Base-by-base conservation (phyloP, 2,329 filamentous ascomycete genomes). In the Colletotrichum filicis region DNA sequence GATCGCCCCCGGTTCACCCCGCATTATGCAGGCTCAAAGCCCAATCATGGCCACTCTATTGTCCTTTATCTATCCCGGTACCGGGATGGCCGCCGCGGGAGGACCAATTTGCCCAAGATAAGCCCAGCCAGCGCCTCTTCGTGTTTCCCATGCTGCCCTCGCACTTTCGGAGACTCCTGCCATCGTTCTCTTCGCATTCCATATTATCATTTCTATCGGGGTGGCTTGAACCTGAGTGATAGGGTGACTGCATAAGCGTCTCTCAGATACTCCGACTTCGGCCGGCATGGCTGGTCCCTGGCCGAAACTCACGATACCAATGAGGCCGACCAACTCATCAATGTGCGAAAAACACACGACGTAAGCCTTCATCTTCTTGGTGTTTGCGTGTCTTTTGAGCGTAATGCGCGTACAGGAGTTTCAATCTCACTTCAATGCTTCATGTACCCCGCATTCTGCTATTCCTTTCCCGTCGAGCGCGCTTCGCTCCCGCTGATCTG, bases 61-160 rank as follows among this genome's bases (percentile, higher is more conserved):
- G 53, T 52, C 53, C 49, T 65, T 30, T 73, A 66, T 73, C 70
- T 65, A 30, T 59, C 32, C 32, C 59, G 9, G 32, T 55, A 19
- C 53, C 60, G 55, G 59, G 59, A 22, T 26, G 11, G 28, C 12
- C 22, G 30, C 66, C 6, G n/a, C 55, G 59, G 65, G 30, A 66
- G 35, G n/a, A 35, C 42, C 24, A 42, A 26, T 24, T 30, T 24
- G 19, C 52, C 24, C 19, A 32, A 64, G 70, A 72, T 69, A 64
- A 72, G 66, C 59, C 53, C 7, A 24, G 22, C 22, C 52, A 26
- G 22, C 22, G n/a, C 24, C 52, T 26, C 52, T 55, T 55, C n/a
- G 11, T 55, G 22, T 55, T 55, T 26, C 19, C 19, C 19, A 49
- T 4, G 52, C 22, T 55, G 52, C n/a, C 52, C n/a, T 53, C 49